Conservation (phyloP, 169 alveolate genomes). For the Plasmodium inui region DNA sequence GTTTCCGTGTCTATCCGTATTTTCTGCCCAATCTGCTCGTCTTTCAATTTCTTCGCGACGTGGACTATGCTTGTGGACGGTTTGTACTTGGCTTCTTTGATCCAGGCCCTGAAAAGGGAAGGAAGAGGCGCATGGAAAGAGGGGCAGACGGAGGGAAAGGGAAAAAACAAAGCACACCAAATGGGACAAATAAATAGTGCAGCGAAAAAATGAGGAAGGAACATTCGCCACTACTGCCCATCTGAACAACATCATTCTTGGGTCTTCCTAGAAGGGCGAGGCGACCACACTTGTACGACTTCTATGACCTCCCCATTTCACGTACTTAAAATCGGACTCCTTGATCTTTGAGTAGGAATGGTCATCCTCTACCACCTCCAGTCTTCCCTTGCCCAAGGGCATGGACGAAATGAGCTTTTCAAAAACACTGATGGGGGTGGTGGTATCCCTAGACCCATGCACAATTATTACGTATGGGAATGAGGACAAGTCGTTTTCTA, state of each 20-base stretch:
- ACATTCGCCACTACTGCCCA: neutral
- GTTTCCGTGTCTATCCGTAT: constrained; percentile 15
- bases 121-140: neutral
- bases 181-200: neutral
- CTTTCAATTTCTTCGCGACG: constrained; percentile 55
- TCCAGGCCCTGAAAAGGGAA: constrained; percentile 58
- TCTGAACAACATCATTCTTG: neutral
- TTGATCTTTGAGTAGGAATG: constrained; percentile 68
- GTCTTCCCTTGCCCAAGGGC: constrained; percentile 69
- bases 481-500: constrained; percentile 47
- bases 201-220: neutral
- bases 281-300: neutral
- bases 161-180: neutral
- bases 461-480: constrained; percentile 74
- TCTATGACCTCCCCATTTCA: neutral
- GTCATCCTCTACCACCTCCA: constrained; percentile 59
- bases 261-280: neutral
- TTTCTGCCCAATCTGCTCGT: constrained; percentile 28
- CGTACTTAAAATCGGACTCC: constrained; percentile 66
- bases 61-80: constrained; percentile 56
- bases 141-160: neutral
- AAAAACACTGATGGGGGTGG: constrained; percentile 41
- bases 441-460: constrained; percentile 58
- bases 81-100: constrained; percentile 57
- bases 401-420: constrained; percentile 41